Base-by-base conservation (phyloP, 2,329 filamentous ascomycete species). In the Colletotrichum kahawae region DNA sequence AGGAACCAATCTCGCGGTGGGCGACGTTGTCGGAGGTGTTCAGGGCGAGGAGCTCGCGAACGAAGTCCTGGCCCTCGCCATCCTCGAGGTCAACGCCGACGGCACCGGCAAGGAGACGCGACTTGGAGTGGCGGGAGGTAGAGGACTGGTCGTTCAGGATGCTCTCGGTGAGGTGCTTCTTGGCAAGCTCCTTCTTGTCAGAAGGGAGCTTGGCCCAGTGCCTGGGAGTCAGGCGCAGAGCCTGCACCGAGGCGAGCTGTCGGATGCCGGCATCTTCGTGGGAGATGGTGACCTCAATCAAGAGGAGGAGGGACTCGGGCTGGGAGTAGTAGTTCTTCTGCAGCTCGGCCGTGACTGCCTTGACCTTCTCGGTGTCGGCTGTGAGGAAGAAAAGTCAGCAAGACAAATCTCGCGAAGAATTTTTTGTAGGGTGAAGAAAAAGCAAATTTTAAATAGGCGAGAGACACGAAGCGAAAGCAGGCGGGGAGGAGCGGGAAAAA, bases 291-390 rank as follows among this genome's bases (percentile, higher is more conserved):
- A 98, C 93, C 86, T 98, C 95, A 79, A 98, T 91, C 77, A 98
- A 93, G 80, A 95, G 92, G 71, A 96, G 90, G 73, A 98, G 92
- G 18, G 95, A 95, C 81, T 95, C 92, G 51, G 96, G 94, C 79
- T 95, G 92, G 81, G 92, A 93, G 88, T 98, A 98, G 89, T 95
- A 98, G 86, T 94, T 95, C 86, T 97, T 97, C 86, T 98, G 96
- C 76, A 98, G 92, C 81, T 95, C 93, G 74, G 94, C 92, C 21
- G 96, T 99, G 77, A 96, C 95, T 79, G 94, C 92, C 91, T 98
- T 97, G 85, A 98, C 93, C 86, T 93, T 92, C 80, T 95, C 92
- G 79, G 95, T 98, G 86, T 98, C 93, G 83, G 97, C 95, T 98
- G 82, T 48, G 80, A 68, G 78, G 72, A 77, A 79, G 60, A 77